Conservation (phyloP, 225 moss, liverwort and hornwort genomes). For the Asterella californica region DNA sequence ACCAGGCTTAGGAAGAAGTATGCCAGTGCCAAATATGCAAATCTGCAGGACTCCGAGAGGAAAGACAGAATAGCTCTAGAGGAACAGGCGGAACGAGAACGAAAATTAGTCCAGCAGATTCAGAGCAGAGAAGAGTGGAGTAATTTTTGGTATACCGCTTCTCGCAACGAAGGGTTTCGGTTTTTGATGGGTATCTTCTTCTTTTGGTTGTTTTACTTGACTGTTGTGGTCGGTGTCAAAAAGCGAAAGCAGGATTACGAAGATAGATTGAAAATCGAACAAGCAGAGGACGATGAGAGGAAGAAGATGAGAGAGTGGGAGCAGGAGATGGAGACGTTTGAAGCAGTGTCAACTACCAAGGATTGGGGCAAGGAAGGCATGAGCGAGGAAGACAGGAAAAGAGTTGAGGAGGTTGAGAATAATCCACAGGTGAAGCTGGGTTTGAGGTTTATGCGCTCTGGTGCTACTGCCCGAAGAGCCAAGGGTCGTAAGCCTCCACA, state of each 20-base stretch:
- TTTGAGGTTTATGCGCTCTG: constrained; percentile 95
- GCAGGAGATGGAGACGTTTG: constrained; percentile 93
- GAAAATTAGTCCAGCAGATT: constrained; percentile 56
- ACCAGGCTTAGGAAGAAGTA: constrained; percentile 23
- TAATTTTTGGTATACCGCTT: constrained; percentile 72
- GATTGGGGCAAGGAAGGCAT: constrained; percentile 83
- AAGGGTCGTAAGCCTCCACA: constrained; percentile 94
- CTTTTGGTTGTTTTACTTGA: constrained; percentile 96
- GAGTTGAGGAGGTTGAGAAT: constrained; percentile 84
- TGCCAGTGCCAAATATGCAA: neutral
- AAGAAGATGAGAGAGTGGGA: constrained; percentile 99
- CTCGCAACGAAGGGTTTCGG: constrained; percentile 91
- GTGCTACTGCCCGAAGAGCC: constrained; percentile 63
- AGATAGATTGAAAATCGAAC: constrained; percentile 93
- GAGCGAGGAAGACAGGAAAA: constrained; percentile 91
- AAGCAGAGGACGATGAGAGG: constrained; percentile 91
- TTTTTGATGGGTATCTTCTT: constrained; percentile 95
- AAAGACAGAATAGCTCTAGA: constrained; percentile 32
- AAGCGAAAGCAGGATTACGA: constrained; percentile 98
- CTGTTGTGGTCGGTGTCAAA: constrained; percentile 94
- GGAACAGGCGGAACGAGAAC: constrained; percentile 49
- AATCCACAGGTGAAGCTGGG: constrained; percentile 93
- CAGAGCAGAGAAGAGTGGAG: constrained; percentile 72
- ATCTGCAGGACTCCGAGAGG: constrained; percentile 32
- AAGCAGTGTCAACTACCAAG: constrained; percentile 71